Base-by-base conservation (phyloP, 2,329 filamentous ascomycete genomes). In the Phoma sp. region DNA sequence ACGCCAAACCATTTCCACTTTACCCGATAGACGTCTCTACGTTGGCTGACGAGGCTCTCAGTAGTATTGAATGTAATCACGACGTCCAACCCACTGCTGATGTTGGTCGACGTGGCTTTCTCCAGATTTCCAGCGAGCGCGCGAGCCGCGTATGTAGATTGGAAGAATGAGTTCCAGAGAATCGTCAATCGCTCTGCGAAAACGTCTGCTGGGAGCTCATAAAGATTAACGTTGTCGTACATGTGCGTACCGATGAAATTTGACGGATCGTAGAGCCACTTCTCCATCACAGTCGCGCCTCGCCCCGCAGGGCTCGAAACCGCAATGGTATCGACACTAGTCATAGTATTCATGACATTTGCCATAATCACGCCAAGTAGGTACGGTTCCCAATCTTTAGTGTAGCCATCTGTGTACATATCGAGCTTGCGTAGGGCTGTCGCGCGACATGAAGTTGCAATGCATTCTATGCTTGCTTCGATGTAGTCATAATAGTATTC, bases 1-100 rank as follows among this genome's bases (percentile, higher is more conserved):
- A 55, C 52, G 3, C 47, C 38, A 27, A 72, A 66, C 67, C 68
- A 71, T 7, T 46, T 61, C 68, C 69, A 72, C 10, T 61, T 59
- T 2, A 58, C 63, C 9, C 54, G 62, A 43, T 69, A 69, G 14
- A 53, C 39, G 27, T 48, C 44, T 30, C 9, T 7, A 60, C 50
- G 29, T 4, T 48, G 38, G 4, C 54, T 47, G 6, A 57, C 23
- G 4, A 44, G 24, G 13, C 58, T 60, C 33, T 53, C 30, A 0
- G 62, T 66, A 1, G 32, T 41, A 22, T 67, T 64, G 50, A 71
- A 70, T 1, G 47, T 40, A 1, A 65, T 25, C 10, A 36, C 45
- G 22, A 10, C n/a, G 14, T 47, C 35, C n/a, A 18, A 18, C 18
- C 36, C 33, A 5, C 38, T 33, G 25, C 66, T 25, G 5, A 52